Evolutionary conservation across 208 protist genomes (phyloP), one percentile per base, ranked within the genome.

Genomic region (Trypanosoma theileri): DNA sequence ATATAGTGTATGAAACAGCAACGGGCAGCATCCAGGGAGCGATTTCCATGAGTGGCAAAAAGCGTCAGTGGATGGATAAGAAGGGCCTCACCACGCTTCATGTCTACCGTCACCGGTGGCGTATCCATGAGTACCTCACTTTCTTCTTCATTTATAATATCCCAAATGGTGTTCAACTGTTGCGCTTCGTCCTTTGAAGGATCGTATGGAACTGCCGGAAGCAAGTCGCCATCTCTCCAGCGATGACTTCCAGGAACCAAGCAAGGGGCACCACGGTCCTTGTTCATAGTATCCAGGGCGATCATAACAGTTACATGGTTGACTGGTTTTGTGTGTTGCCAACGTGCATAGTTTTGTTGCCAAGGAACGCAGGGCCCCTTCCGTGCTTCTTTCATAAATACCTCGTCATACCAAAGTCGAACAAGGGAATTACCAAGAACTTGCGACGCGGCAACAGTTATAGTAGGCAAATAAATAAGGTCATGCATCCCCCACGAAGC

Each of bases 121-220:
- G 84, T 89, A 69, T 95, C 89, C 75, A 90, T 86, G 19, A 93
- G 79, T 73, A 89, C 77, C 66, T 95, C 86, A 51, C 75, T 71
- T 59, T 95, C 89, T 42, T 88, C 83, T 35, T 90, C 86, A 26
- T 85, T 83, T 7, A 85, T 80, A 60, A 91, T 85, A 52, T 85
- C 80, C 85, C 86, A 92, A 61, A 95, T 92, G n/a, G 84, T 88
- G 68, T 91, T 91, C 17, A 95, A 77, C 71, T 93, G 86, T 67
- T 85, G 69, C 35, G 82, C 59, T 70, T 92, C 84, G 56, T 89
- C 85, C 66, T 80, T 72, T 52, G 69, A 56, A 14, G 88, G 83
- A 59, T 91, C 75, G 73, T 89, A 91, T 26, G 85, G 79, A 50
- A 92, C 75, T 8, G 84, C 74, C n/a, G 84, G 83, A 41, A 94